Evolutionary conservation across 2,329 filamentous ascomycete genomes (phyloP), one percentile per base, ranked within the genome.

Genomic region (Acarospora socialis): DNA sequence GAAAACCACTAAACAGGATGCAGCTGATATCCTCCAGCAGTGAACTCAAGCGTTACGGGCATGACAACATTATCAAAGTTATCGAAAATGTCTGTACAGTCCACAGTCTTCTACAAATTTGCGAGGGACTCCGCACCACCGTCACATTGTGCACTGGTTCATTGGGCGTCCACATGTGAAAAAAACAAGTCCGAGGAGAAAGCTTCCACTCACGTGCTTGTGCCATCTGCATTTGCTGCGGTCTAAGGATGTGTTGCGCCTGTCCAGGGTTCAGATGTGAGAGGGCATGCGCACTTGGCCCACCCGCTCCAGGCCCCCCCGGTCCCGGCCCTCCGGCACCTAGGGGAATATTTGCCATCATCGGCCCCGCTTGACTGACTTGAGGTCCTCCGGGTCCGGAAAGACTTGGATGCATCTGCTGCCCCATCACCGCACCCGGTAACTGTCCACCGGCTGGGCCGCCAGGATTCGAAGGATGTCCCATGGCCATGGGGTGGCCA

Each of bases 281-380:
- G 40, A 76, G 54, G 17, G 71, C 70, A 56, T 75, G 72, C 29
- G 65, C 61, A 49, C 65, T 72, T 16, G 65, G 67, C 35, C 60
- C 59, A 17, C 56, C 56, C 16, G 57, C 56, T n/a, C 56, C 59
- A 37, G 60, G 32, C 13, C 21, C 36, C n/a, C n/a, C n/a, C n/a
- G n/a, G 58, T 20, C 61, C 61, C 39, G 61, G 60, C 19, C 61
- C 66, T 37, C 64, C 63, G 36, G 61, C 60, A 33, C 68, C 68
- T 29, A 67, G 68, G 42, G 70, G 69, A 70, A 77, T 74, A 30
- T 65, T 69, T 21, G 47, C 60, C 62, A 76, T 72, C 68, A 75
- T 73, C 15, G 68, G 69, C n/a, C 66, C 66, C 28, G 67, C 62
- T 48, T 75, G 72, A 40, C 59, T 70, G 34, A 70, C 70, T 40